Base-by-base conservation (phyloP, 345 rosid species). In the Hypericum perforatum region DNA sequence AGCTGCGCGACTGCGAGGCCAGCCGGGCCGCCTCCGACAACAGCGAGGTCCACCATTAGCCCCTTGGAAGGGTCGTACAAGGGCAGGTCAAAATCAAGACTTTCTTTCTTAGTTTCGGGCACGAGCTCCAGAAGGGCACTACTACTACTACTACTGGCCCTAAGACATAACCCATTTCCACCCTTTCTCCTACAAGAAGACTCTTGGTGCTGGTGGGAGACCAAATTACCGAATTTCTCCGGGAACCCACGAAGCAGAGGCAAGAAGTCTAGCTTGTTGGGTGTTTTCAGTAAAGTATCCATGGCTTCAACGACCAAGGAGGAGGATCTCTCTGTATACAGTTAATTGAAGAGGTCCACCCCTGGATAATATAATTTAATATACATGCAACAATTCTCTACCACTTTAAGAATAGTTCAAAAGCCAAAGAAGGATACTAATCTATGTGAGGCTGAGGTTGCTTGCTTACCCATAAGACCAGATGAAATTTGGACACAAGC, bases 21-120 rank as follows among this genome's bases (percentile, higher is more conserved):
- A 0, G 98, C 96, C 8, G 98, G 96, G 6, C 98, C 98, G 0
- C 98, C 98, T 12, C 98, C 98, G 3, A 92, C 98, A 16, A 92
- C 88, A 0, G 96, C 98, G 40, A 92, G 74, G 63, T 92, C 98
- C 50, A 85, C 85, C 11, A 71, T 73, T 45, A 55, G 61, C 9
- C 76, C 82, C 70, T 75, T 77, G 6, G 83, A 69, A 4, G 86
- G 70, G 64, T 91, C 83, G 63, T 72, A 81, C 57, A 81, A n/a
- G 41, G 96, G 98, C 58, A 87, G 94, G 62, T 87, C 96, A 52
- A 81, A 74, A 0, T 87, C 92, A 41, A 91, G 94, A 69, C 59
- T 87, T 64, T 91, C 96, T 75, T 74, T 83, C 77, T 79, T 91
- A 57, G 84, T 78, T 65, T 81, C 94, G 15, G 96, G 98, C 50